These are phyloP conservation scores for Xanthoparmelia taractica DNA, from an alignment of 495 filamentous ascomycete species.

Conservation along the genomic window DNA sequence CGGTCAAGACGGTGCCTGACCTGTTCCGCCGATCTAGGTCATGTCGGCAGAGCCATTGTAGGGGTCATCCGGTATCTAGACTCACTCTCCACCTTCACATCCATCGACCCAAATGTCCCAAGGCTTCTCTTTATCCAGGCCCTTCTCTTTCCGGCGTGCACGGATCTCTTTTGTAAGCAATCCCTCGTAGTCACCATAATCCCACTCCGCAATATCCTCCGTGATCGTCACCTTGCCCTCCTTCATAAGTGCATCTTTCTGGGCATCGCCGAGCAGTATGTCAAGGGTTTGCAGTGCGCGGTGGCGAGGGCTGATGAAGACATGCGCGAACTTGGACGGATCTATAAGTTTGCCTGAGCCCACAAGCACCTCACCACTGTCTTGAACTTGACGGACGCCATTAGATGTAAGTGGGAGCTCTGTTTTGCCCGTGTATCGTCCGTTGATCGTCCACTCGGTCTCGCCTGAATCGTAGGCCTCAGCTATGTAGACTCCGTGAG, in stretches of 20 bases:
- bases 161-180: constrained; percentile 60
- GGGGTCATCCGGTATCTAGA: neutral
- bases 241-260: constrained; percentile 26
- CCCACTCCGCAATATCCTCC: constrained; percentile 72
- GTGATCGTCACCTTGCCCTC: constrained; percentile 47
- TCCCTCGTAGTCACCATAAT: constrained; percentile 84
- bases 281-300: constrained; percentile 72
- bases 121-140: constrained; percentile 44
- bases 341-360: constrained; percentile 71
- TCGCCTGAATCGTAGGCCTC: constrained; percentile 42
- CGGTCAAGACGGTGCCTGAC: constrained; percentile 58
- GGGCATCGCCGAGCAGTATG: constrained; percentile 48
- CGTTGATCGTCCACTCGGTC: constrained; percentile 83
- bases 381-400: constrained; percentile 63
- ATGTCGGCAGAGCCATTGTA: neutral
- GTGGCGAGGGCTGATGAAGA: constrained; percentile 73
- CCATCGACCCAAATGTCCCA: constrained; percentile 86
- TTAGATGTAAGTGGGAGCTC: constrained; percentile 72
- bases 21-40: constrained; percentile 41
- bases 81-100: constrained; percentile 51
- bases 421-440: constrained; percentile 74
- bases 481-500: neutral
- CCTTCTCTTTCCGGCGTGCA: constrained; percentile 48
- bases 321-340: constrained; percentile 60
- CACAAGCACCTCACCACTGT: constrained; percentile 63